phyloP scores from a whole-genome alignment of 1,284 basidiomycete species.

The Austroboletus niveus region DNA sequence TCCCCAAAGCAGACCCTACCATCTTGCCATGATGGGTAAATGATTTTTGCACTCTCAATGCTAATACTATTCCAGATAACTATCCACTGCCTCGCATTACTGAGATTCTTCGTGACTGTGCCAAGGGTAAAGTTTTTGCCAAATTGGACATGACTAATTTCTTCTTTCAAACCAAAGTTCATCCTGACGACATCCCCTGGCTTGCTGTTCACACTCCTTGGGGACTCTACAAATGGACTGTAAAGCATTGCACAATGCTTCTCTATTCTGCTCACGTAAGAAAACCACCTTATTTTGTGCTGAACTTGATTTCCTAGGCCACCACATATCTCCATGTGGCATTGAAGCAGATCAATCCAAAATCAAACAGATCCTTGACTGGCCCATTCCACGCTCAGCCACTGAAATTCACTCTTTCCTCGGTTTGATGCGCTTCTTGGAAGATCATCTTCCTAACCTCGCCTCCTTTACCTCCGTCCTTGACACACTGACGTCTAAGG shows the following conservation, averaged over 20 bases:
- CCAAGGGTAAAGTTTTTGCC: too few relatives aligned
- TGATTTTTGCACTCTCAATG: slow-evolving; percentile 18
- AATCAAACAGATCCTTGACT: neutral
- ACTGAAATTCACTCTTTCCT: neutral
- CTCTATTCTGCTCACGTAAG: neutral
- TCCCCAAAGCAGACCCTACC: slow-evolving; percentile 7
- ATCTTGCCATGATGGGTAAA: slow-evolving; percentile 14
- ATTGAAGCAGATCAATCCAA: neutral
- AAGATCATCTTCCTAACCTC: neutral
- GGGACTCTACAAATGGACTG: too few relatives aligned
- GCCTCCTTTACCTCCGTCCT: neutral
- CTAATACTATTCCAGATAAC: slow-evolving; percentile 19
- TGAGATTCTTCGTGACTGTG: too few relatives aligned
- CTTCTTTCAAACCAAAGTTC: too few relatives aligned
- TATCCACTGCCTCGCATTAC: slow-evolving; percentile 20
- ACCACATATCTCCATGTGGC: neutral
- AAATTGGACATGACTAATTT: too few relatives aligned
- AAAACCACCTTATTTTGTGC: neutral
- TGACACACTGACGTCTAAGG: neutral
- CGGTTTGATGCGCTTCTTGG: neutral
- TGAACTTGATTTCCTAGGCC: neutral
- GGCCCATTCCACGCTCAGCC: neutral
- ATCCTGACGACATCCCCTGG: too few relatives aligned
- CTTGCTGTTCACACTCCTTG: too few relatives aligned
- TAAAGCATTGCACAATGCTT: neutral